phyloP scores from a whole-genome alignment of 495 filamentous ascomycete genomes.

The Astrothelium subdiscretum region DNA sequence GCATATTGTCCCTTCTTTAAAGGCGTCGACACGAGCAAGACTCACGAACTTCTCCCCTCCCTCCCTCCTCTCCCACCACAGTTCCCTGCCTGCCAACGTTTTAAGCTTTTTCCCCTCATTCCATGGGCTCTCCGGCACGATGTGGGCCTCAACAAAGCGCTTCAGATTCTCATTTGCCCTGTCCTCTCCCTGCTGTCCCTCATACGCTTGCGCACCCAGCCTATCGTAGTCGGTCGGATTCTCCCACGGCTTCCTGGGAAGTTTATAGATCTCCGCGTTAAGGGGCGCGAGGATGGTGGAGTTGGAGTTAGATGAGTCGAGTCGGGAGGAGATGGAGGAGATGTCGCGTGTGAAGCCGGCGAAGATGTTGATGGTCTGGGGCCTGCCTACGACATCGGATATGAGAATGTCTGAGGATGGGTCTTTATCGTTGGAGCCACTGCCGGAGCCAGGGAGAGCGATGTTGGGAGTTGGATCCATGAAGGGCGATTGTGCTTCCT shows the following conservation, averaged over 20 bases:
- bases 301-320: constrained; percentile 58
- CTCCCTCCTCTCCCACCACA: constrained; percentile 73
- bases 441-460: background rate
- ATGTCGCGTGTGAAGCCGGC: constrained; percentile 76
- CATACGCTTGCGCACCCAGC: constrained; percentile 68
- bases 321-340: constrained; percentile 53
- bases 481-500: constrained; percentile 10
- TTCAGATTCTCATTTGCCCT: constrained; percentile 68
- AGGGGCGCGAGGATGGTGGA: constrained; percentile 83
- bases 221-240: constrained; percentile 65
- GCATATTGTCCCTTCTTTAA: constrained; percentile 9
- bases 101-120: constrained; percentile 57
- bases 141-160: constrained; percentile 78
- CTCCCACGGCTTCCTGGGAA: constrained; percentile 93
- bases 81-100: constrained; percentile 55
- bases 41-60: constrained; percentile 55
- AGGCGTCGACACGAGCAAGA: constrained; percentile 9
- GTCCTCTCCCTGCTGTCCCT: constrained; percentile 65
- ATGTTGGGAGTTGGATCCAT: constrained; percentile 11
- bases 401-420: constrained; percentile 39
- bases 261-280: constrained; percentile 64
- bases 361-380: constrained; percentile 77
- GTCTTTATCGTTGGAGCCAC: background rate
- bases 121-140: constrained; percentile 72
- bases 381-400: constrained; percentile 75